Base-by-base conservation (phyloP, 805 yeast species). In the Starmerella geochares region DNA sequence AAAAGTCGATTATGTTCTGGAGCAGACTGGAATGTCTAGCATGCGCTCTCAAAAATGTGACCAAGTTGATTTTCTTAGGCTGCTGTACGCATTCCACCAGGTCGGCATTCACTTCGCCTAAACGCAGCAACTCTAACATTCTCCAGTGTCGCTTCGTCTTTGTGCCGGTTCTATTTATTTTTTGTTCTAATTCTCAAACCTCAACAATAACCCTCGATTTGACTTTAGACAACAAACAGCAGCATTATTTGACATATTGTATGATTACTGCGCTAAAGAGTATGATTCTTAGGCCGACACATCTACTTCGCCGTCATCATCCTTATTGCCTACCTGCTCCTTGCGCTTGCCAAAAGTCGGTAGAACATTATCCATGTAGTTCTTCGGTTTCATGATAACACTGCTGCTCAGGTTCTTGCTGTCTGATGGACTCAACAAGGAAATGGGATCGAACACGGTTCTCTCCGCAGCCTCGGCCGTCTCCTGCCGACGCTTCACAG, bases 91-190 rank as follows among this genome's bases (percentile, higher is more conserved):
- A 1, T 92, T 92, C 74, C 96, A 92, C 68, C 92, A 90, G 67
- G 96, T 86, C 42, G 97, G 97, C 39, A 84, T 92, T 53, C 97
- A 90, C 67, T 92, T 92, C 69, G 95, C 96, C 50, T 88, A 16
- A 70, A n/a, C n/a, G n/a, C n/a, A n/a, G n/a, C n/a, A n/a, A n/a
- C n/a, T n/a, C n/a, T n/a, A n/a, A n/a, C n/a, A n/a, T n/a, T n/a
- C n/a, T n/a, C n/a, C n/a, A n/a, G n/a, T n/a, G n/a, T n/a, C n/a
- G n/a, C n/a, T n/a, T n/a, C n/a, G n/a, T n/a, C n/a, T n/a, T n/a
- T n/a, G n/a, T n/a, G n/a, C n/a, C n/a, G n/a, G n/a, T n/a, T n/a
- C n/a, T n/a, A n/a, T n/a, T n/a, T n/a, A n/a, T n/a, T n/a, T n/a
- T n/a, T n/a, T n/a, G n/a, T n/a, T n/a, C n/a, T n/a, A n/a, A n/a